phyloP scores from a whole-genome alignment of 2,329 filamentous ascomycete species.

The Sporothrix brasiliensis region DNA sequence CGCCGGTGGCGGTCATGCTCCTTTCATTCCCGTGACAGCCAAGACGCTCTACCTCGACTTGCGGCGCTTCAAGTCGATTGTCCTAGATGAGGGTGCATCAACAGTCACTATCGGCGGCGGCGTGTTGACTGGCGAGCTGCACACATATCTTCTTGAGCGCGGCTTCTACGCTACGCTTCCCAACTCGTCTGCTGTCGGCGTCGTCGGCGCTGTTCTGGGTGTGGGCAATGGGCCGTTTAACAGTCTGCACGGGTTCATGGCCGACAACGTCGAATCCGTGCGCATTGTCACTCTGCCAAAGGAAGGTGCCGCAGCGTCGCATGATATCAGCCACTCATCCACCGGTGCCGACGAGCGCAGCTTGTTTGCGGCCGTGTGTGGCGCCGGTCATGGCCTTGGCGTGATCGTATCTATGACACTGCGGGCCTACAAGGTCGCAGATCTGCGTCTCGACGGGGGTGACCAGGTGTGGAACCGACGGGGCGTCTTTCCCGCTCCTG shows the following conservation, averaged over 20 bases:
- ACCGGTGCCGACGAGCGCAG: slow-evolving; percentile 36
- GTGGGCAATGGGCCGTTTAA: slow-evolving; percentile 39
- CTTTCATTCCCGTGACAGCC: slow-evolving; percentile 41
- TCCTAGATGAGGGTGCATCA: slow-evolving; percentile 38
- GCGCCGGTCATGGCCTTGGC: slow-evolving; percentile 41
- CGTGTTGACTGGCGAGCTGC: slow-evolving; percentile 38
- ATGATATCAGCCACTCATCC: slow-evolving; percentile 36
- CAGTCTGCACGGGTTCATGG: slow-evolving; percentile 43
- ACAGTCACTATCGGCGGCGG: slow-evolving; percentile 43
- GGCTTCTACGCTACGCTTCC: slow-evolving; percentile 43
- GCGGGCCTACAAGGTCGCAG: slow-evolving; percentile 36
- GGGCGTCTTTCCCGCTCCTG: slow-evolving; percentile 40
- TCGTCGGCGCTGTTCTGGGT: slow-evolving; percentile 40
- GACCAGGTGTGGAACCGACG: slow-evolving; percentile 43
- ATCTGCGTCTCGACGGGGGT: slow-evolving; percentile 39
- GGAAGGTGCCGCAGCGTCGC: neutral
- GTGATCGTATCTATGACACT: slow-evolving; percentile 42
- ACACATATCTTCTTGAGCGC: slow-evolving; percentile 36
- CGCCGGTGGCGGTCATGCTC: slow-evolving; percentile 41
- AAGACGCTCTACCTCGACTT: slow-evolving; percentile 44
- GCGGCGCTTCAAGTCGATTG: slow-evolving; percentile 40
- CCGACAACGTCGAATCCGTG: slow-evolving; percentile 41
- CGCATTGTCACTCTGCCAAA: slow-evolving; percentile 40
- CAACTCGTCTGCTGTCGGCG: slow-evolving; percentile 38
- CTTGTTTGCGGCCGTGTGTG: slow-evolving; percentile 43